Conservation (phyloP, 768 basidiomycete genomes). For the Lenzites betulinus region DNA sequence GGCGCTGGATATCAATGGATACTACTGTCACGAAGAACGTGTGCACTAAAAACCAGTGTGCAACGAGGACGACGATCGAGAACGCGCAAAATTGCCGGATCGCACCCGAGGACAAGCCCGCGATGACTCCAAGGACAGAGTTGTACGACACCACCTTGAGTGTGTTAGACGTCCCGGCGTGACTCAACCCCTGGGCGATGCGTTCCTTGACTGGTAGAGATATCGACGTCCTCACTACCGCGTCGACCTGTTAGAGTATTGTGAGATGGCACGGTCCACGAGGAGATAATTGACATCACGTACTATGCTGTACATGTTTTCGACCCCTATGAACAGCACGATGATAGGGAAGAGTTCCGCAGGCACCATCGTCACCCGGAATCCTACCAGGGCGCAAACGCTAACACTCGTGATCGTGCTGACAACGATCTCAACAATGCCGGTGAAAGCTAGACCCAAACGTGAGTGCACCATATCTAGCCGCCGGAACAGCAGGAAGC, state of each 20-base stretch:
- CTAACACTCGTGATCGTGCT: slow-evolving; percentile 94
- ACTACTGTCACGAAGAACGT: slow-evolving; percentile 95
- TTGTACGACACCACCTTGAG: slow-evolving; percentile 91
- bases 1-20: slow-evolving; percentile 92
- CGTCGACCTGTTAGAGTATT: slow-evolving; percentile 61
- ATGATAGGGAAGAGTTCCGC: slow-evolving; percentile 92
- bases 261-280: slow-evolving; percentile 26
- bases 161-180: slow-evolving; percentile 89
- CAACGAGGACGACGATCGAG: slow-evolving; percentile 90
- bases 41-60: slow-evolving; percentile 96
- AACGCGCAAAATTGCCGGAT: slow-evolving; percentile 93
- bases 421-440: slow-evolving; percentile 86
- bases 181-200: slow-evolving; percentile 86
- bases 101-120: slow-evolving; percentile 72
- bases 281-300: slow-evolving; percentile 28
- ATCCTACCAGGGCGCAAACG: slow-evolving; percentile 88
- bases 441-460: slow-evolving; percentile 90
- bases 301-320: slow-evolving; percentile 97
- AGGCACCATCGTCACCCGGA: slow-evolving; percentile 87
- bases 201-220: slow-evolving; percentile 87
- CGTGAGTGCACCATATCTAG: slow-evolving; percentile 89
- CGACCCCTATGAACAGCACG: slow-evolving; percentile 92
- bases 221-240: slow-evolving; percentile 83
- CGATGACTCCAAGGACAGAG: slow-evolving; percentile 72
- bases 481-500: slow-evolving; percentile 70